Percentiles rank a stretch among this genome's conserved stretches.
phyloP scores from a whole-genome alignment of 23 red algal genomes.

The Agarophyton chilense region DNA sequence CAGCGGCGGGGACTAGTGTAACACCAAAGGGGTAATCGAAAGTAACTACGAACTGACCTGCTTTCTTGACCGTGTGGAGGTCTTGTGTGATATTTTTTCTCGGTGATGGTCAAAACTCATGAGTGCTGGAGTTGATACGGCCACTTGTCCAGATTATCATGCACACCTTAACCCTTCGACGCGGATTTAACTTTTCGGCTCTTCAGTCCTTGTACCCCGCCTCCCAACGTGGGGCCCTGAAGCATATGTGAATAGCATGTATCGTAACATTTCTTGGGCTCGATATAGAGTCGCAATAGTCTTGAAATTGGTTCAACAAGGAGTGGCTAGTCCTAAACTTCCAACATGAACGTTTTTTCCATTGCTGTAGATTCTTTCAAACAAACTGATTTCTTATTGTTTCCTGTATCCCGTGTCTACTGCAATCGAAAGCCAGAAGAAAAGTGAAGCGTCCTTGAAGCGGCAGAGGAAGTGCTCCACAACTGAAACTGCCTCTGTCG shows the following conservation, averaged over 20 bases:
- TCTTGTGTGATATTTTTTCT: too few relatives aligned
- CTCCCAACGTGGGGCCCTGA: background rate
- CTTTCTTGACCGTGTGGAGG: background rate
- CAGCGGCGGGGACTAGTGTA: background rate
- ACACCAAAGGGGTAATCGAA: conserved; percentile 10
- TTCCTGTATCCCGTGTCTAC: too few relatives aligned
- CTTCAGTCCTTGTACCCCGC: background rate
- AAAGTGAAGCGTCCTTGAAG: too few relatives aligned
- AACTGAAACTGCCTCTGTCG: too few relatives aligned
- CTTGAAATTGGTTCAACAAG: background rate
- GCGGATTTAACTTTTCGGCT: background rate
- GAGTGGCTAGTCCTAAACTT: background rate
- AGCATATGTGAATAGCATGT: conserved; percentile 24
- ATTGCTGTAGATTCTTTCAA: background rate
- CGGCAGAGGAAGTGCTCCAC: too few relatives aligned
- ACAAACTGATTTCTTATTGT: background rate
- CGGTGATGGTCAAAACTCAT: background rate
- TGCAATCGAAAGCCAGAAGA: too few relatives aligned
- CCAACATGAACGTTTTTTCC: background rate
- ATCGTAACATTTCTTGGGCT: background rate
- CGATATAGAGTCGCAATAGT: background rate
- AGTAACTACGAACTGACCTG: background rate
- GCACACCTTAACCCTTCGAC: background rate
- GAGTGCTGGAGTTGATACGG: background rate
- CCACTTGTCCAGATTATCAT: background rate